Base-by-base conservation (phyloP, 2,329 filamentous ascomycete species). In the Paecilomyces fulvus region DNA sequence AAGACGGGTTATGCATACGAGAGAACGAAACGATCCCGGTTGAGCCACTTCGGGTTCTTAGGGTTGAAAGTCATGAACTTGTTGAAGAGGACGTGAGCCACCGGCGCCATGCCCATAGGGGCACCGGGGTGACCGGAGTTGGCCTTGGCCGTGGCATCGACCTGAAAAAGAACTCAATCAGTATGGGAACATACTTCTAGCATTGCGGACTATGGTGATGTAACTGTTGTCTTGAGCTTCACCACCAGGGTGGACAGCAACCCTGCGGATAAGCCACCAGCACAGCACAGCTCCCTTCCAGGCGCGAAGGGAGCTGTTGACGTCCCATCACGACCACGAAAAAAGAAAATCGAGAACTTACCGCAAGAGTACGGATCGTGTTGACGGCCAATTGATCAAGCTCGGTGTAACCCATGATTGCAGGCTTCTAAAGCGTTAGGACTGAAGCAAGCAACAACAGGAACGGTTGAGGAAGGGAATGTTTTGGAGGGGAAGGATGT, bases 11-110 rank as follows among this genome's bases (percentile, higher is more conserved):
- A 49, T 20, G 88, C 92, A 84, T 84, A 96, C 92, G 94, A 99
- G 75, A 99, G 91, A 61, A 99, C 91, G 73, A 99, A 99, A 76
- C 94, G 89, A 79, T 99, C 94, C 72, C 94, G 88, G 85, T 97
- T 97, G 69, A 94, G 71, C 92, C 92, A 99, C 64, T 90, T 83
- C 68, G 94, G 90, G 85, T 96, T 96, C 87, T 96, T 95, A 70
- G 94, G 94, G 87, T 97, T 99, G 85, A 96, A 99, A 76, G 80
- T 95, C 90, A 99, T 90, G 83, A 96, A 95, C 78, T 94, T 95
- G 85, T 96, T 95, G 82, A 90, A 99, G 64, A 99, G 85, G 70
- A 97, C 90, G 83, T 97, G 94, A 76, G 94, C 87, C 71, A 92
- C 86, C 61, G 94, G 92, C 71, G 94, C 94, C 90, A 97, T 83